phyloP scores from a whole-genome alignment of 768 basidiomycete genomes.

The Crassisporium funariophilum region DNA sequence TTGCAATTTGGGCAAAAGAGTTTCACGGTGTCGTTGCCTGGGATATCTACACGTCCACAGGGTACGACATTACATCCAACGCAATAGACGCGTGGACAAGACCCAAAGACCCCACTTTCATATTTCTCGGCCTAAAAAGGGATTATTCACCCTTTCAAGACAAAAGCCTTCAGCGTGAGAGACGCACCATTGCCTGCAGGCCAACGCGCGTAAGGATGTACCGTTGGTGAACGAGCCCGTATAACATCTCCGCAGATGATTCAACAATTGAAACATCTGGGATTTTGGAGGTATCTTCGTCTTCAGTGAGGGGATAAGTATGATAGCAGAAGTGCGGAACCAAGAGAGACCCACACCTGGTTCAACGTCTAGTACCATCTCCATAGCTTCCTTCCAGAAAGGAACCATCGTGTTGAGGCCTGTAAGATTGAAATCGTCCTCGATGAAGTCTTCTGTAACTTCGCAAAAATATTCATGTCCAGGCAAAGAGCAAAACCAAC shows the following conservation, averaged over 20 bases:
- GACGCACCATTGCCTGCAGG: constrained; percentile 87
- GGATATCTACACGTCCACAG: constrained; percentile 93
- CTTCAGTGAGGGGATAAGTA: constrained; percentile 41
- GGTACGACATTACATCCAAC: constrained; percentile 87
- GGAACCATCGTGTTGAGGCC: constrained; percentile 95
- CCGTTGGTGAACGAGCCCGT: constrained; percentile 96
- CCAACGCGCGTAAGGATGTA: constrained; percentile 96
- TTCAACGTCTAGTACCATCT: constrained; percentile 99
- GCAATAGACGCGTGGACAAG: constrained; percentile 96
- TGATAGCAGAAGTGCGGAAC: constrained; percentile 1
- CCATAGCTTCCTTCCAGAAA: constrained; percentile 99
- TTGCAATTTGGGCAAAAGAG: constrained; percentile 98
- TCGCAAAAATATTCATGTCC: constrained; percentile 99
- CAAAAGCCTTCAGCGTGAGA: constrained; percentile 16
- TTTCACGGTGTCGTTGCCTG: constrained; percentile 96
- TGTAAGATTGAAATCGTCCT: constrained; percentile 99
- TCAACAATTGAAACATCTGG: constrained; percentile 99
- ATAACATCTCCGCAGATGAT: constrained; percentile 94
- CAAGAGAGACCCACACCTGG: constrained; percentile 67
- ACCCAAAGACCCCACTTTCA: constrained; percentile 87
- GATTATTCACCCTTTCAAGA: not conserved
- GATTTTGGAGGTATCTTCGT: constrained; percentile 93
- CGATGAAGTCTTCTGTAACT: constrained; percentile 98
- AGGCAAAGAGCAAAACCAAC: constrained; percentile 93
- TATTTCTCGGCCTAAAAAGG: constrained; percentile 88